Evolutionary conservation across 2,329 filamentous ascomycete species (phyloP).

Genomic region (Phialophora expanda): DNA sequence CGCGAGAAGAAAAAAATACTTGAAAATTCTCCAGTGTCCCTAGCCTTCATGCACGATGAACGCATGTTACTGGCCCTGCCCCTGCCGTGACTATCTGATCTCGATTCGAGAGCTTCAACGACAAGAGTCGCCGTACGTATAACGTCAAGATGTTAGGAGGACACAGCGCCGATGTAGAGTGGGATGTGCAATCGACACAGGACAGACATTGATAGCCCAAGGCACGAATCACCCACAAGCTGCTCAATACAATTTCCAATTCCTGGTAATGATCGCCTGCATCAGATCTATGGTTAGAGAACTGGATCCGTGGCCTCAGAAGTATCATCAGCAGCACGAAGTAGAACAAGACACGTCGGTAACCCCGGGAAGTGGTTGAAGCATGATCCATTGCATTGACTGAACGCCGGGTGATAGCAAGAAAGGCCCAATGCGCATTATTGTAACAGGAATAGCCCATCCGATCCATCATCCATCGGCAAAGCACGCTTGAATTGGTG

Average conservation of each 20-base stretch:
- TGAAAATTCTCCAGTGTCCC: conserved; percentile 3
- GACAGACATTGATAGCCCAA: neutral
- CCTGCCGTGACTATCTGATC: neutral
- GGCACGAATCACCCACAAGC: neutral
- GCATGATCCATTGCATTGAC: conserved; percentile 13
- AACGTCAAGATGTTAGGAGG: neutral
- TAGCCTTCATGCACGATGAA: conserved; percentile 3
- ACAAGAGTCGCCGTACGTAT: neutral
- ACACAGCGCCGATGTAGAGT: neutral
- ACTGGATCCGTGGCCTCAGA: neutral
- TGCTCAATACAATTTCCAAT: neutral
- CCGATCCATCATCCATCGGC: conserved; percentile 21
- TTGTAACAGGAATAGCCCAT: conserved; percentile 35
- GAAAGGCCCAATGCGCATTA: conserved; percentile 29
- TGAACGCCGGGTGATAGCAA: conserved; percentile 14
- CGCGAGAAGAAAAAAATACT: neutral
- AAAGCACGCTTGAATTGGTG: conserved; percentile 18
- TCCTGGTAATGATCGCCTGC: neutral
- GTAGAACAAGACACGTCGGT: neutral
- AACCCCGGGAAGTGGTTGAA: neutral
- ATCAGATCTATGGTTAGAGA: neutral
- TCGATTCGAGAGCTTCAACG: neutral
- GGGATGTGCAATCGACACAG: neutral
- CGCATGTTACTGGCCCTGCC: conserved; percentile 1
- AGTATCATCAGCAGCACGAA: neutral